Base-by-base conservation (phyloP, 2,329 filamentous ascomycete genomes). In the Cryphonectria japonica region DNA sequence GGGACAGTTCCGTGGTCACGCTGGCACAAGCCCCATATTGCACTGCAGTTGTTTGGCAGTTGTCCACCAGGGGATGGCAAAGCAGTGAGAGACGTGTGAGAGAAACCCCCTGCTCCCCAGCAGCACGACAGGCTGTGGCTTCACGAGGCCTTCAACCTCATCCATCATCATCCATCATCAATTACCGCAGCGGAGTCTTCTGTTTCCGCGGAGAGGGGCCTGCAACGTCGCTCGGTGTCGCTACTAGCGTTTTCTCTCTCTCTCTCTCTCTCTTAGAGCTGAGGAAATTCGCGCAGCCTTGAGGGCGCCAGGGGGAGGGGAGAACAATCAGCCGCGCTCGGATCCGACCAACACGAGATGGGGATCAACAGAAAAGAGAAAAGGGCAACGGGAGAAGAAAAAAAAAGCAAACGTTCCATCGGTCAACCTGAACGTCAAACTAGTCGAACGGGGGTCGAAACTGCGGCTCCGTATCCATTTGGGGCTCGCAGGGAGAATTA, bases 311-410 rank as follows among this genome's bases (percentile, higher is more conserved):
- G n/a, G 46, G 22, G 43, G 43, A 8, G 19, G 67, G 67, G 67
- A 61, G 62, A 69, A 54, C 57, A 39, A 63, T 69, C 60, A 59
- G 64, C 67, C 68, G 59, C 39, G 60, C 52, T 26, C 26, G 29
- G 54, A 66, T 43, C 22, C 46, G 50, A 50, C 41, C 46, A 50
- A 61, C n/a, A 50, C 50, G 64, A 67, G 54, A 71, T 66, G 66
- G 69, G 26, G 66, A 69, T 71, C 66, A 69, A 43, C 66, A 69
- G 26, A 46, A 37, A 11, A 54, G n/a, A 46, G 41, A 43, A 43
- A 14, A 5, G 41, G 3, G 4, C 4, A 43, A 19, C 13, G 4
- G 9, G 13, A 13, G 9, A 9, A 41, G 13, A 13, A 64, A 14
- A n/a, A 19, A 6, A 39, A n/a, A 50, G 22, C 22, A n/a, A 50